Evolutionary conservation across 768 basidiomycete species (phyloP), one percentile per base, ranked within the genome.

Genomic region (Phaffia tasmanica): DNA sequence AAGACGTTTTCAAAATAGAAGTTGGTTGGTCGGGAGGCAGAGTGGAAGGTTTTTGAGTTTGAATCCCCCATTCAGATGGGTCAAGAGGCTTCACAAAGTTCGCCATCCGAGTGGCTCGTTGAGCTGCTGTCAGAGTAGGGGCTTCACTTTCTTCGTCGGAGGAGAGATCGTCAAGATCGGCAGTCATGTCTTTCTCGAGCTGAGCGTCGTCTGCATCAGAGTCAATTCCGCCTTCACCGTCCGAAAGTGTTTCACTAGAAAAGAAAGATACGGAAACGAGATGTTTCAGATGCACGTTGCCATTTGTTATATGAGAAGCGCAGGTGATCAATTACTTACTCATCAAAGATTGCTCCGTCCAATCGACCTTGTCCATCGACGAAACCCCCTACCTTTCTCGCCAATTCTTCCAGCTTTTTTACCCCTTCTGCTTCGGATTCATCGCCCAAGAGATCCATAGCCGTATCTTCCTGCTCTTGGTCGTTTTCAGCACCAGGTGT

Each of bases 321-420:
- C 16, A n/a, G 51, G 35, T 8, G 47, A 63, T 63, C 57, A 55
- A 53, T 18, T 21, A 79, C 87, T 73, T 77, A 98, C 93, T 97
- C 94, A 63, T 85, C 84, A 72, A 99, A 94, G 70, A 80, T 78
- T 0, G 91, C 95, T 3, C 95, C 95, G 69, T 89, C 86, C 11
- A 95, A 68, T 67, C 88, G 86, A 1, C 95, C 95, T 73, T 93
- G 78, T 2, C 88, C 91, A 71, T 90, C 85, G 1, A 99, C 85
- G 73, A 99, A 99, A n/a, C 79, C 79, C 71, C 88, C 86, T 0
- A 99, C 89, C 74, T 89, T 88, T 68, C 81, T 77, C 15, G 95
- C 93, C 62, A 99, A 80, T 42, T 42, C 35, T 42, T 42, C 35
- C 35, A 42, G 35, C 25, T 80, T 75, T 14, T 90, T 86, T 74